Conservation (phyloP, 2,329 filamentous ascomycete genomes). For the Pseudogymnoascus sp. region DNA sequence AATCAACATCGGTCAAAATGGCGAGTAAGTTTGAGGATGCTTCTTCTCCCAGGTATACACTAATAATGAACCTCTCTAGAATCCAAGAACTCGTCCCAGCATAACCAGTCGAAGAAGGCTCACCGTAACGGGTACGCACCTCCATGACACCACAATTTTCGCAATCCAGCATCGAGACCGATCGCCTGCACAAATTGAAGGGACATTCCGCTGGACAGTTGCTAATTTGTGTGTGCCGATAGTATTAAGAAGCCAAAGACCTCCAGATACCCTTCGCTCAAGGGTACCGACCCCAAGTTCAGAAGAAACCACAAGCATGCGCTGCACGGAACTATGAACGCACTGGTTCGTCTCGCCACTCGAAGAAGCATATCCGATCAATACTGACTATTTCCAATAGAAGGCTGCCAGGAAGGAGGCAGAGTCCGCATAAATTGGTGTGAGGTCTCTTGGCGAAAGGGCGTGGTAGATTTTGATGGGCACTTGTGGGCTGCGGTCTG, state of each 20-base stretch:
- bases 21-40: conserved; percentile 51
- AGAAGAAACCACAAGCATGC: conserved; percentile 99
- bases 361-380: not conserved
- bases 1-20: conserved; percentile 46
- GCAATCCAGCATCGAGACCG: not conserved
- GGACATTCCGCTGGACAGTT: not conserved
- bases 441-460: not conserved
- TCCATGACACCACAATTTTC: conserved; percentile 1
- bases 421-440: not conserved
- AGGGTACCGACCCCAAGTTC: conserved; percentile 99
- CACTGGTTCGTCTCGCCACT: conserved; percentile 63
- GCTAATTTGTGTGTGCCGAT: conserved; percentile 19
- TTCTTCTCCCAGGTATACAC: not conserved
- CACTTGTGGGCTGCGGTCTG: not conserved
- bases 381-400: conserved; percentile 2
- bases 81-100: conserved; percentile 99
- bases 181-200: not conserved
- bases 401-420: not conserved
- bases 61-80: conserved; percentile 46
- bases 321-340: conserved; percentile 97
- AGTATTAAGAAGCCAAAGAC: conserved; percentile 99
- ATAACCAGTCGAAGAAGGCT: conserved; percentile 97
- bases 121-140: conserved; percentile 91
- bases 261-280: conserved; percentile 95
- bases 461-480: conserved; percentile 8